Percentiles rank a stretch among this genome's conserved stretches.
phyloP scores from a whole-genome alignment of 768 basidiomycete species.

The Pleurotus tuber-regium region DNA sequence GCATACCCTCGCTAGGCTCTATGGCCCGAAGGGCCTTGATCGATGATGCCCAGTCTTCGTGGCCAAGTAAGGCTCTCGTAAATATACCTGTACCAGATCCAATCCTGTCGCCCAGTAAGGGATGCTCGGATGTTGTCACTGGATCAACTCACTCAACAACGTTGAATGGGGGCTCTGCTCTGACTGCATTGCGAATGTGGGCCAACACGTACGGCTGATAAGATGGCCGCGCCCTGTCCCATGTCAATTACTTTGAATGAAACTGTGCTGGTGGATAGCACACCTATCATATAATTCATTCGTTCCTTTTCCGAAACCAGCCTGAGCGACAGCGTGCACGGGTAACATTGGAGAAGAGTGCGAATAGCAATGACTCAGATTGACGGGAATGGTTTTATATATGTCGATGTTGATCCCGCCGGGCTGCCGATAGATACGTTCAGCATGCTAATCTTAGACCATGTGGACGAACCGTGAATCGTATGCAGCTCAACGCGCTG shows the following conservation, averaged over 20 bases:
- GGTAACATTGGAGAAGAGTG: constrained; percentile 25
- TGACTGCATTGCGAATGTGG: constrained; percentile 52
- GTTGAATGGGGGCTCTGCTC: constrained; percentile 42
- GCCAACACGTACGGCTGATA: constrained; percentile 67
- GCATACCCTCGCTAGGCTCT: constrained; percentile 90
- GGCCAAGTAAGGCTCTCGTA: constrained; percentile 73
- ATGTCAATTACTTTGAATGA: neutral
- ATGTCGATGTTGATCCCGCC: no score
- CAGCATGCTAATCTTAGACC: no score
- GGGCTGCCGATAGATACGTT: no score
- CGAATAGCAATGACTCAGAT: neutral
- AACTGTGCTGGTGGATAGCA: constrained; percentile 8
- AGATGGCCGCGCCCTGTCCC: constrained; percentile 70
- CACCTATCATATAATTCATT: constrained; percentile 82
- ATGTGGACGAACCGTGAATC: no score
- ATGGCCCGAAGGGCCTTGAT: constrained; percentile 62
- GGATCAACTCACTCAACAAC: constrained; percentile 63
- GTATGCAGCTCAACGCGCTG: no score
- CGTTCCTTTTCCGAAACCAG: constrained; percentile 76
- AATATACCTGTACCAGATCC: constrained; percentile 90
- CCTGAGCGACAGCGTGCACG: constrained; percentile 66
- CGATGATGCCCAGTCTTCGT: constrained; percentile 49
- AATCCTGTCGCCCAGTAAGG: constrained; percentile 41
- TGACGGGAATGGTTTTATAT: neutral
- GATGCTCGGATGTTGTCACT: neutral